These are phyloP conservation scores for Niebla homalea DNA, from an alignment of 495 filamentous ascomycete species.

Conservation along the genomic window DNA sequence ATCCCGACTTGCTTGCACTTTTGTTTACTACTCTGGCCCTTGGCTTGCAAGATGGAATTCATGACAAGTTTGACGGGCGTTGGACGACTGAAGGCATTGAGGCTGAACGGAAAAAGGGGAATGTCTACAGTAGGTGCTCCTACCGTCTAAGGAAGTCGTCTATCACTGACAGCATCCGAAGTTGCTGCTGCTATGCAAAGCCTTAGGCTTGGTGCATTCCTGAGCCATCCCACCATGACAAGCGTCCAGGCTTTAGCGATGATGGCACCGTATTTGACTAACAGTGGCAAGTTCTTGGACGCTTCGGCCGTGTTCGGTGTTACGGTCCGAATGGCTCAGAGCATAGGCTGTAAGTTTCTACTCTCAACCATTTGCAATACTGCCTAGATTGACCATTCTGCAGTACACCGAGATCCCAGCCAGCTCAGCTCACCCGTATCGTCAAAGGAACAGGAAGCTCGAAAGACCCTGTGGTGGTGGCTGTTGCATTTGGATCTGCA, in stretches of 20 bases:
- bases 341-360: constrained; percentile 23
- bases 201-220: constrained; percentile 33
- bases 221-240: constrained; percentile 31
- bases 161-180: constrained; percentile 1
- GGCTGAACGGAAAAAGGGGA: constrained; percentile 21
- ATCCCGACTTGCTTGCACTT: constrained; percentile 34
- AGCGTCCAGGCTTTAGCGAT: constrained; percentile 32
- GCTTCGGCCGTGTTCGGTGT: constrained; percentile 34
- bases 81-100: constrained; percentile 29
- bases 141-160: not conserved
- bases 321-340: constrained; percentile 33
- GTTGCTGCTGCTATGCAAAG: constrained; percentile 19
- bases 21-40: constrained; percentile 34
- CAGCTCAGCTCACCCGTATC: constrained; percentile 30
- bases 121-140: constrained; percentile 27
- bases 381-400: not conserved
- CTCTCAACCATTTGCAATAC: not conserved
- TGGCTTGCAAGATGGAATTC: constrained; percentile 30
- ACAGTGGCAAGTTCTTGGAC: constrained; percentile 36
- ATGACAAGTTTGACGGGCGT: constrained; percentile 26
- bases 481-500: constrained; percentile 38
- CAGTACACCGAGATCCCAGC: constrained; percentile 32
- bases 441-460: constrained; percentile 23
- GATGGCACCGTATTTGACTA: constrained; percentile 34
- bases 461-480: constrained; percentile 37